Conservation (phyloP, 129 eudicot species). For the Saposhnikovia divaricata region DNA sequence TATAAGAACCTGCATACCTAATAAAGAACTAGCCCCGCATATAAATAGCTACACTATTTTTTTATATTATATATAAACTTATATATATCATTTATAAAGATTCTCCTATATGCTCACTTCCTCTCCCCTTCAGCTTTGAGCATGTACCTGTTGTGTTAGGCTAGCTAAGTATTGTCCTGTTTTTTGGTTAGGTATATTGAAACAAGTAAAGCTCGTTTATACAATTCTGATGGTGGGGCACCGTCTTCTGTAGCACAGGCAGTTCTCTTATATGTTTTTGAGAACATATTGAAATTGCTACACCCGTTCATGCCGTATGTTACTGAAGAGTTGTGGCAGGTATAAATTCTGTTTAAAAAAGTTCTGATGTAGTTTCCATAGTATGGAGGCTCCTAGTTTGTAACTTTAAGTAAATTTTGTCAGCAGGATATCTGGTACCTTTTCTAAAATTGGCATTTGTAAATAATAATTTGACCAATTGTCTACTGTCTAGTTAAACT, state of each 20-base stretch:
- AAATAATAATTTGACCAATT: no score
- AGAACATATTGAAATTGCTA: slow-evolving; percentile 67
- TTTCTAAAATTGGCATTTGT: no score
- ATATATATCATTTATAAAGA: background rate
- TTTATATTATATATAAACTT: background rate
- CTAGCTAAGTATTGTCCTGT: background rate
- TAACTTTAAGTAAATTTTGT: background rate
- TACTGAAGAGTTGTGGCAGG: slow-evolving; percentile 98
- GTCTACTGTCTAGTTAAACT: no score
- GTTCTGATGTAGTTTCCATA: background rate
- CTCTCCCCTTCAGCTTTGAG: background rate
- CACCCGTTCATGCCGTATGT: slow-evolving; percentile 99
- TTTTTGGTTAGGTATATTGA: slow-evolving; percentile 69
- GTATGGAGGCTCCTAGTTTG: background rate
- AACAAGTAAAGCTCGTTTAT: slow-evolving; percentile 94
- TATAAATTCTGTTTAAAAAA: background rate
- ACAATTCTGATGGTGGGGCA: slow-evolving; percentile 48
- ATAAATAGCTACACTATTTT: background rate
- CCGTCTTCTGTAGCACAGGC: slow-evolving; percentile 64
- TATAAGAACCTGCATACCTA: background rate
- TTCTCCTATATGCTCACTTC: background rate
- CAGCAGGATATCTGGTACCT: no score
- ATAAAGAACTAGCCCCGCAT: background rate
- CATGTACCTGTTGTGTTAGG: background rate
- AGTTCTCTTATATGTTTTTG: slow-evolving; percentile 81